Percentiles rank a stretch among this genome's conserved stretches.
phyloP scores from a whole-genome alignment of 192 early-diverging fungal genomes.

The Pilobolus umbonatus region DNA sequence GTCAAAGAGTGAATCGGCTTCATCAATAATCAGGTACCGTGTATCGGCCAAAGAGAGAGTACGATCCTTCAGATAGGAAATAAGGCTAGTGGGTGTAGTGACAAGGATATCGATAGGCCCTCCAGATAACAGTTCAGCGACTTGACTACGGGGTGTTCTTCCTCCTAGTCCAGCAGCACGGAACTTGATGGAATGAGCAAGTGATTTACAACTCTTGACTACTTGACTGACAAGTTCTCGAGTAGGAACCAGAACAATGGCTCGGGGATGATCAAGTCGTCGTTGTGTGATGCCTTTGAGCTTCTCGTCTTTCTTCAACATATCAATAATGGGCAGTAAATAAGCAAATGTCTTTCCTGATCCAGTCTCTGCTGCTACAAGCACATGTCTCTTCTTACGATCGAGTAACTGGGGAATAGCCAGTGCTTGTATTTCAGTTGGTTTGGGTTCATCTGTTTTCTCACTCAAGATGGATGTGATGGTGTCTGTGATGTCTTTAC shows the following conservation, averaged over 20 bases:
- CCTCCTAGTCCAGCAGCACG: slow-evolving; percentile 60
- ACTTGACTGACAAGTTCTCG: slow-evolving; percentile 86
- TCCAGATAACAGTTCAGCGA: slow-evolving; percentile 44
- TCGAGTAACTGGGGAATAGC: slow-evolving; percentile 69
- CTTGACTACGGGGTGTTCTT: slow-evolving; percentile 37
- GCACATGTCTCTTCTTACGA: slow-evolving; percentile 41
- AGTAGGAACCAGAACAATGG: slow-evolving; percentile 82
- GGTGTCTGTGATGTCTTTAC: not conserved
- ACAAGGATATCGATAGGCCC: slow-evolving; percentile 82
- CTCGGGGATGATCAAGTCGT: slow-evolving; percentile 71
- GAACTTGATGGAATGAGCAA: slow-evolving; percentile 65
- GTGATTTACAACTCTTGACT: slow-evolving; percentile 60
- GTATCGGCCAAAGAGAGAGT: slow-evolving; percentile 59
- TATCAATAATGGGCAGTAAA: slow-evolving; percentile 71
- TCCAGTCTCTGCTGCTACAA: slow-evolving; percentile 87
- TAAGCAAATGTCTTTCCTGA: slow-evolving; percentile 92
- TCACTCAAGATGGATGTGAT: not conserved
- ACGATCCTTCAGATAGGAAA: slow-evolving; percentile 46
- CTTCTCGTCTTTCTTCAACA: slow-evolving; percentile 64
- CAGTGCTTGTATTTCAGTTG: slow-evolving; percentile 83
- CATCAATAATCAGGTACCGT: slow-evolving; percentile 79
- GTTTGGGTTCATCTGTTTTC: slow-evolving; percentile 38
- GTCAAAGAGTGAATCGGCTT: slow-evolving; percentile 92
- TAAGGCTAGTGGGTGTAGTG: slow-evolving; percentile 73
- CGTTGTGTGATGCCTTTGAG: slow-evolving; percentile 46